phyloP scores from a whole-genome alignment of 345 rosid species.

The Eucalyptus cloeziana region DNA sequence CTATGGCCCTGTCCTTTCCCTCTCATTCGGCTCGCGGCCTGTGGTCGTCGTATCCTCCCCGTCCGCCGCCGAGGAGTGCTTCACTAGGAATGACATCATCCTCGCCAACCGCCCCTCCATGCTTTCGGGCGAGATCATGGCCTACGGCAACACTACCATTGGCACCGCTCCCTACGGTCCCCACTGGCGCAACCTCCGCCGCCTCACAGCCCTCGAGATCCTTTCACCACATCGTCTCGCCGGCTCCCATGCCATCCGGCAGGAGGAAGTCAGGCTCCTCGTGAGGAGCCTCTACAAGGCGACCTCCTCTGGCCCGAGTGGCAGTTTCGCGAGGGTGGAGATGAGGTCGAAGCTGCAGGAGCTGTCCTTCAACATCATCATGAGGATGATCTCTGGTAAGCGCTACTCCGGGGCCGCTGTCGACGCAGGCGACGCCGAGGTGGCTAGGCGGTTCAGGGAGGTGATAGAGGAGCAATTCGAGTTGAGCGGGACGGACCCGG shows the following conservation, averaged over 20 bases:
- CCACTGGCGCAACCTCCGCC: slow-evolving; percentile 31
- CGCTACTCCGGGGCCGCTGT: neutral
- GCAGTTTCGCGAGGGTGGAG: neutral
- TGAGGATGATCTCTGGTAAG: slow-evolving; percentile 36
- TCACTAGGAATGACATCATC: slow-evolving; percentile 22
- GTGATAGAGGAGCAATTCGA: slow-evolving; percentile 14
- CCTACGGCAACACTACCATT: slow-evolving; percentile 12
- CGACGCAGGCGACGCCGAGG: slow-evolving; percentile 3
- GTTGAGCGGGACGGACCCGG: slow-evolving; percentile 19
- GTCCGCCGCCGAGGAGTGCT: slow-evolving; percentile 18
- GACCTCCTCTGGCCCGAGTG: neutral
- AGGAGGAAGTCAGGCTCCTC: slow-evolving; percentile 1
- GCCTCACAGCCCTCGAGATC: slow-evolving; percentile 13
- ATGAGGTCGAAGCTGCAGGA: slow-evolving; percentile 5
- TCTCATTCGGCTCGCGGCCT: slow-evolving; percentile 13
- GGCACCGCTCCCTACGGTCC: slow-evolving; percentile 16
- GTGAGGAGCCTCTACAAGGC: neutral
- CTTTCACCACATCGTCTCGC: slow-evolving; percentile 6
- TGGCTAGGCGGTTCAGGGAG: slow-evolving; percentile 17
- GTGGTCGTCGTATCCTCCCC: slow-evolving; percentile 30
- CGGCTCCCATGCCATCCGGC: neutral
- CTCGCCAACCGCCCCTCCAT: slow-evolving; percentile 24
- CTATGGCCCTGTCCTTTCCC: slow-evolving; percentile 18
- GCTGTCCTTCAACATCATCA: slow-evolving; percentile 25
- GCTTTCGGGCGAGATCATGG: slow-evolving; percentile 9